phyloP scores from a whole-genome alignment of 1,139 yeast genomes.

The Debaryomyces udenii region DNA sequence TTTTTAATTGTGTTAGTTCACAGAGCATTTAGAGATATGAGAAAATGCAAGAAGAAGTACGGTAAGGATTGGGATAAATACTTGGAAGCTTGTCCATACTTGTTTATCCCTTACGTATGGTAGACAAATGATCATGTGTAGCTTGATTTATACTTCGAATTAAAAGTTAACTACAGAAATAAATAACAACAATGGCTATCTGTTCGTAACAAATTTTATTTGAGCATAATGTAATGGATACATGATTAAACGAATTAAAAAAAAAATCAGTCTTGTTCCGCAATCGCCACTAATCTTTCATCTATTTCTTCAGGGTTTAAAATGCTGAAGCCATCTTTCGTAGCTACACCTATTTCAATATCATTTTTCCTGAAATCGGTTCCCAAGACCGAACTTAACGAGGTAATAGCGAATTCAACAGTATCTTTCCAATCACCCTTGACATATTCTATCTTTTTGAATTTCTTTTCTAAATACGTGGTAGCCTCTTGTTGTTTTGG shows the following conservation, averaged over 20 bases:
- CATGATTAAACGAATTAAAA: conserved; percentile 4
- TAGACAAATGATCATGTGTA: conserved; percentile 31
- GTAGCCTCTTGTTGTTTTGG: conserved; percentile 97
- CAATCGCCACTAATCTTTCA: conserved; percentile 88
- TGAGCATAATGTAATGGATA: conserved; percentile 5
- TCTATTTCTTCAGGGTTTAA: conserved; percentile 87
- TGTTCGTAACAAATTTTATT: conserved; percentile 7
- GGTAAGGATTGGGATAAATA: conserved; percentile 94
- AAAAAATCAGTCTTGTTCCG: conserved; percentile 78
- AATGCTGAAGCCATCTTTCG: conserved; percentile 66
- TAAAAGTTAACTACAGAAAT: neutral
- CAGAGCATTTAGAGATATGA: conserved; percentile 84
- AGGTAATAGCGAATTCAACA: conserved; percentile 85
- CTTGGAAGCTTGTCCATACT: conserved; percentile 84
- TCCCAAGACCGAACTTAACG: conserved; percentile 82
- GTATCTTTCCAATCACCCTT: conserved; percentile 89
- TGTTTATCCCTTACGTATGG: conserved; percentile 85
- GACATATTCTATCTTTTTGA: conserved; percentile 71
- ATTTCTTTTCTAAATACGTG: conserved; percentile 87
- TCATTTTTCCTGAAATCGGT: conserved; percentile 94
- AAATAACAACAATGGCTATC: conserved; percentile 2
- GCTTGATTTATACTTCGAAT: neutral
- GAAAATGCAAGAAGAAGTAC: conserved; percentile 82
- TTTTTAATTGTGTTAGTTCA: conserved; percentile 85
- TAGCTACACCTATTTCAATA: conserved; percentile 89